Evolutionary conservation across 192 early-diverging fungal genomes (phyloP), one percentile per base, ranked within the genome.

Genomic region (Entomortierella chlamydospora): DNA sequence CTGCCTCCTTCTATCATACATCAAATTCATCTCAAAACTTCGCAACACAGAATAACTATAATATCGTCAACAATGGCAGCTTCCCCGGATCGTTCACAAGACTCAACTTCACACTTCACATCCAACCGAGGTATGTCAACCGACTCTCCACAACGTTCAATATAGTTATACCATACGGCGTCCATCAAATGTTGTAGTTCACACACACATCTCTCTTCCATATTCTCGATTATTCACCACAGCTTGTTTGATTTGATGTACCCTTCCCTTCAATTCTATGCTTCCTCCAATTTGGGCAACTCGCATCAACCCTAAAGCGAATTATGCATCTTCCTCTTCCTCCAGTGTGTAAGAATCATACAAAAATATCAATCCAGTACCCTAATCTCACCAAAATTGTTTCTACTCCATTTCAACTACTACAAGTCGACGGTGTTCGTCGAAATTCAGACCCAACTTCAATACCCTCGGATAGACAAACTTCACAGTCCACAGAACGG

Each of bases 371-470:
- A 37, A 37, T 37, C 34, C 34, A 37, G n/a, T 37, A 37, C 10
- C 34, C 34, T 10, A 37, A 37, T 37, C 34, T 10, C 34, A 37
- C 4, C 34, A 10, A 37, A 37, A 37, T 37, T 29, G 15, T 30
- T 54, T 20, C 33, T 70, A 25, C 5, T 49, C 47, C 25, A 20
- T 31, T 52, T 52, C 29, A 12, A 9, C 20, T 18, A 55, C 17
- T 28, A 49, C 42, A 49, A 66, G 33, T 37, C 26, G 64, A 74
- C 0, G n/a, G 28, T 5, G 26, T 22, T 67, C 72, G 72, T 43
- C 56, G 72, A 45, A 67, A 64, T 64, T 74, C 72, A 1, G 57
- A 61, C n/a, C 72, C 72, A 0, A 25, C 54, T 9, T 53, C 69
- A n/a, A 71, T 62, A 25, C 13, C 57, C 17, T 51, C 64, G 20